Base-by-base conservation (phyloP, 2,329 filamentous ascomycete genomes). In the Penicillium sp. region DNA sequence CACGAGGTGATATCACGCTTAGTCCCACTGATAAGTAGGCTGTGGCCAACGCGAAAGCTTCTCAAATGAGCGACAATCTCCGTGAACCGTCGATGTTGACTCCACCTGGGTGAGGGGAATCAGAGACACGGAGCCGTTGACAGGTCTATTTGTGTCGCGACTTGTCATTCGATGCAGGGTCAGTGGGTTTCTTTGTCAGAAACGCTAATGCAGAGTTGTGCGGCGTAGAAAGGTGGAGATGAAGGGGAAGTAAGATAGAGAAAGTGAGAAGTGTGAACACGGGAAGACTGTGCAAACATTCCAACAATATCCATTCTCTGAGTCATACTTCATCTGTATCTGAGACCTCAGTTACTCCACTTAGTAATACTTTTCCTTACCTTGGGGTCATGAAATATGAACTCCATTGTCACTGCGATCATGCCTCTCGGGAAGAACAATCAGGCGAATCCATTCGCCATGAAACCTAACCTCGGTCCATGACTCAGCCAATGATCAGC, bases 71-170 rank as follows among this genome's bases (percentile, higher is more conserved):
- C 26, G 48, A 52, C 43, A 56, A 53, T 47, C 49, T 57, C 58
- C 57, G 52, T 45, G 43, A 62, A 54, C 52, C 48, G 58, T 52
- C 26, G 33, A 39, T 35, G 33, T 13, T 48, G 45, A 52, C 50
- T 39, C 56, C 44, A 31, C 26, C 24, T 14, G 37, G 52, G 48
- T 47, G 56, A 55, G 46, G 49, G 56, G 26, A 44, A 48, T 52
- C 37, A 52, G 39, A 51, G 33, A 63, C 58, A 59, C 51, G 59
- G 39, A 53, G 53, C 54, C 58, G 54, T 59, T 64, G 62, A 63
- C 61, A 61, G 56, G 62, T 64, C 58, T 19, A 58, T 51, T 58
- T 45, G 27, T 43, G 22, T 50, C 26, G 11, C 43, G 49, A 53
- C 49, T 44, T 27, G 29, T 60, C 41, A 58, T 58, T 60, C 48